Evolutionary conservation across 441 rosid species (phyloP).

Genomic region (Bocquillonia castaneifolia): DNA sequence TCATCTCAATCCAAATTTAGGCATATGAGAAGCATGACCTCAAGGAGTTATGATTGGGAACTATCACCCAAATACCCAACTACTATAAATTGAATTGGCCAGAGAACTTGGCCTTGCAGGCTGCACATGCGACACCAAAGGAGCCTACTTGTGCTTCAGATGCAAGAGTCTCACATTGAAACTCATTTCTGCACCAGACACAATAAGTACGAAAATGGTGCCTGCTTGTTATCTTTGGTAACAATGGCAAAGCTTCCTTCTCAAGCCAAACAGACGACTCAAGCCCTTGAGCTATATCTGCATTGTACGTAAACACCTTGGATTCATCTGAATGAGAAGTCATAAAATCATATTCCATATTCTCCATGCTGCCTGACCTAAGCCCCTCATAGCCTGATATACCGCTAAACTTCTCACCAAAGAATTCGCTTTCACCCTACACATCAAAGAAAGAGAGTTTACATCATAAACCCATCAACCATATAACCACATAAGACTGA

Average conservation of each 20-base stretch:
- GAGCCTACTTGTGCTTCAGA: slow-evolving; percentile 30
- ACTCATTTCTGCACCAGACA: slow-evolving; percentile 47
- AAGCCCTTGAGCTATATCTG: slow-evolving; percentile 31
- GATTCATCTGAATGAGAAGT: slow-evolving; percentile 29
- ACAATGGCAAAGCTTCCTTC: slow-evolving; percentile 46
- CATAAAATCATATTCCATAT: slow-evolving; percentile 41
- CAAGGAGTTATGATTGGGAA: slow-evolving; percentile 1
- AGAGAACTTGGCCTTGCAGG: slow-evolving; percentile 43
- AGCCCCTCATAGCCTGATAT: slow-evolving; percentile 33
- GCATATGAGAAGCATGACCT: slow-evolving; percentile 11
- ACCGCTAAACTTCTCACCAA: slow-evolving; percentile 29
- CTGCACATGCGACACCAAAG: slow-evolving; percentile 34
- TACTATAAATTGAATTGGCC: slow-evolving; percentile 28
- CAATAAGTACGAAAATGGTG: slow-evolving; percentile 30
- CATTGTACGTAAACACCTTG: slow-evolving; percentile 28
- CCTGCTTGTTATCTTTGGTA: slow-evolving; percentile 36
- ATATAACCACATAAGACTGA: not conserved
- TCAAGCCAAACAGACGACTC: slow-evolving; percentile 40
- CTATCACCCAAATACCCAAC: slow-evolving; percentile 14
- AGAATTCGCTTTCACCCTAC: slow-evolving; percentile 40
- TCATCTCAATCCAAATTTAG: slow-evolving; percentile 6
- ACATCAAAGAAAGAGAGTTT: slow-evolving; percentile 10
- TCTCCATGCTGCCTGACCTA: slow-evolving; percentile 31
- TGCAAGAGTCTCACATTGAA: slow-evolving; percentile 31
- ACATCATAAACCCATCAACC: slow-evolving; percentile 8